phyloP scores from a whole-genome alignment of 192 early-diverging fungal genomes.

The Dissophora globulifera region DNA sequence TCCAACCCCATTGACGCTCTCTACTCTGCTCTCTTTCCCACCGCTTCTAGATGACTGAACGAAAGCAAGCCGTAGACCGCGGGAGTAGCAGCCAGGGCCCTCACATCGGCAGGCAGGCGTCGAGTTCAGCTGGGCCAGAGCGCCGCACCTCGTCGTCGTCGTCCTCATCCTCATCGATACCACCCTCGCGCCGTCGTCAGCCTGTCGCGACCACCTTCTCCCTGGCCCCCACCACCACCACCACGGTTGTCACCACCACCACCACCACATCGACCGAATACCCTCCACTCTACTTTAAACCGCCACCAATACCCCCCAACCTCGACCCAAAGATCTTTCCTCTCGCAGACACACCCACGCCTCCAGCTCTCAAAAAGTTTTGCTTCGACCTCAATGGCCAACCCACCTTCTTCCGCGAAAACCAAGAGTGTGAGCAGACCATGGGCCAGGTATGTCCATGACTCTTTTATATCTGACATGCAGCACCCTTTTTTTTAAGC shows the following conservation, averaged over 20 bases:
- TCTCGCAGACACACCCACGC: constrained; percentile 77
- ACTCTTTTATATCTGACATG: no score
- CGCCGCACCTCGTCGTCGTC: constrained; percentile 5
- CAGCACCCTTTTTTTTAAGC: background rate
- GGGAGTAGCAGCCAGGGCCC: background rate
- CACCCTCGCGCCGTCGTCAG: constrained; percentile 17
- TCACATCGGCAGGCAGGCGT: constrained; percentile 2
- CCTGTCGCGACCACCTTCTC: constrained; percentile 57
- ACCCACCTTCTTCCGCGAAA: constrained; percentile 73
- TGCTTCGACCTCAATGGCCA: constrained; percentile 83
- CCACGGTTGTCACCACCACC: constrained; percentile 81
- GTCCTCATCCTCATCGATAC: constrained; percentile 4
- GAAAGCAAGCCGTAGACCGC: background rate
- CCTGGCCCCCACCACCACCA: constrained; percentile 69
- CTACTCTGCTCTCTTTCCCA: no score
- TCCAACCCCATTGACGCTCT: constrained; percentile 5
- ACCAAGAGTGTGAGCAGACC: constrained; percentile 63
- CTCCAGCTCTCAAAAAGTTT: constrained; percentile 82
- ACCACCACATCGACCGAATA: constrained; percentile 86
- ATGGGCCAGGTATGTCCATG: constrained; percentile 38
- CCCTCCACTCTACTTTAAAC: constrained; percentile 76
- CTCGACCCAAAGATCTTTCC: constrained; percentile 76
- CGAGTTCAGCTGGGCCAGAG: background rate
- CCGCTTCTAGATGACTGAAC: constrained; percentile 6
- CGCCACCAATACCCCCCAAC: constrained; percentile 60